Evolutionary conservation across 257 asterid species (phyloP), one percentile per base, ranked within the genome.

Genomic region (Fraxinus cuspidata): DNA sequence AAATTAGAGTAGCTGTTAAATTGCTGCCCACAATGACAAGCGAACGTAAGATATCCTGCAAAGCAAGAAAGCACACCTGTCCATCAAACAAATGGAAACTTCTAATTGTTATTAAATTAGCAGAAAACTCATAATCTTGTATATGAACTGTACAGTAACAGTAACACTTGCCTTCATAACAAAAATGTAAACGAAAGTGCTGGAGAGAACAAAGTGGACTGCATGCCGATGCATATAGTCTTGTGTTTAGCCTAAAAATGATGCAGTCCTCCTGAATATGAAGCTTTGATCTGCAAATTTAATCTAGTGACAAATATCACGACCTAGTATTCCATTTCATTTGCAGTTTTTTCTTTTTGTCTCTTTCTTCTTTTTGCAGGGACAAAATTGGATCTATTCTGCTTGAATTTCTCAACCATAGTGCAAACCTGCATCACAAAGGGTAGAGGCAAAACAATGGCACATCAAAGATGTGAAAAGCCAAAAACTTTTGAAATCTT

Each of bases 381-480:
- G 80, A 84, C 81, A 53, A 89, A 67, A 83, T 29, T 51, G 7
- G 77, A 74, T 77, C 75, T 80, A 19, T 81, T 85, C 85, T 81
- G 82, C 89, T 93, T 93, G 90, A 91, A 86, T 73, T 87, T 88
- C 89, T 93, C 91, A 65, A 89, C 71, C 98, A 93, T 90, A 80
- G 81, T 83, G 79, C 85, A 93, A 31, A 90, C 99, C 99, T 95
- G 88, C 84, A 87, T 71, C 72, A 79, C 35, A 83, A 63, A 79
- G 51, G 60, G 63, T 72, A 75, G 70, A 64, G 53, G 47, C 64
- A 70, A 68, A 29, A 23, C 66, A 73, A 74, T 49, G 34, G 47
- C 71, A 42, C 23, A 19, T 65, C 71, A 74, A 68, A 80, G 38
- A n/a, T 15, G 71, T 66, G 1, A 68, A 35, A 16, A 70, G 9